A percentile compares a stretch with the other conserved stretches of the same genome.
Evolutionary conservation across 2,329 filamentous ascomycete species (phyloP).

Genomic region (Zymoseptoria pseudotritici): DNA sequence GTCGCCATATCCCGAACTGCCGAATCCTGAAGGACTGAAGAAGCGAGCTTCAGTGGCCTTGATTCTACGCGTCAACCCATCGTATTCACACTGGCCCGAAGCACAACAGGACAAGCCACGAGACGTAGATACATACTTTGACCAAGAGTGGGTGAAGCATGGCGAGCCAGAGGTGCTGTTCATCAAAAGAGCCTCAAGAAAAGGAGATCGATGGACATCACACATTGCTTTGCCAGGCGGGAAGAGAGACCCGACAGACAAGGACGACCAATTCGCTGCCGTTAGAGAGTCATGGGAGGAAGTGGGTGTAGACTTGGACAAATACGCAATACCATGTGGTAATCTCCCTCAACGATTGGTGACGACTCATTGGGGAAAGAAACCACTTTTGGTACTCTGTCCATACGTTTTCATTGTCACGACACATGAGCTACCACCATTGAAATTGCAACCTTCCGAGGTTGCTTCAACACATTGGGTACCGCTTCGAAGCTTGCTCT

Average conservation of each 20-base stretch:
- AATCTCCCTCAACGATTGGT: slow-evolving; percentile 61
- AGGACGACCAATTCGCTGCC: slow-evolving; percentile 54
- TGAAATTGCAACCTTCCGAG: slow-evolving; percentile 60
- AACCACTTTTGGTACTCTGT: slow-evolving; percentile 60
- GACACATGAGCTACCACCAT: slow-evolving; percentile 46
- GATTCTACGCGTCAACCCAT: slow-evolving; percentile 55
- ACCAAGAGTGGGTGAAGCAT: slow-evolving; percentile 56
- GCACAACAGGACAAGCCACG: slow-evolving; percentile 13
- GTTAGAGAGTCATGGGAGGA: slow-evolving; percentile 60
- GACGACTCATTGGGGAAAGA: slow-evolving; percentile 58
- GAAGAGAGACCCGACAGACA: slow-evolving; percentile 58
- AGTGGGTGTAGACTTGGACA: slow-evolving; percentile 50
- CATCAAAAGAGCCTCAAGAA: slow-evolving; percentile 59
- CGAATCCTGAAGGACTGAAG: slow-evolving; percentile 43
- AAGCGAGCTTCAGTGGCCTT: slow-evolving; percentile 60
- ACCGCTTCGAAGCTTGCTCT: slow-evolving; percentile 54
- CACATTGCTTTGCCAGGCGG: slow-evolving; percentile 64
- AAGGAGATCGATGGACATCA: slow-evolving; percentile 61
- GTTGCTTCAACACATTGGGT: slow-evolving; percentile 65
- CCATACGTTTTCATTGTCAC: slow-evolving; percentile 61
- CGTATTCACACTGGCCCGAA: slow-evolving; percentile 49
- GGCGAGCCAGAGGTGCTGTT: slow-evolving; percentile 63
- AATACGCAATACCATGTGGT: slow-evolving; percentile 42
- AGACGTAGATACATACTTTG: slow-evolving; percentile 46
- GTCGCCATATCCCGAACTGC: slow-evolving; percentile 43